A percentile compares a stretch with the other conserved stretches of the same genome.
These are phyloP conservation scores for Pachysandra terminalis DNA, from an alignment of 164 flowering plant genomes.

Conservation along the genomic window DNA sequence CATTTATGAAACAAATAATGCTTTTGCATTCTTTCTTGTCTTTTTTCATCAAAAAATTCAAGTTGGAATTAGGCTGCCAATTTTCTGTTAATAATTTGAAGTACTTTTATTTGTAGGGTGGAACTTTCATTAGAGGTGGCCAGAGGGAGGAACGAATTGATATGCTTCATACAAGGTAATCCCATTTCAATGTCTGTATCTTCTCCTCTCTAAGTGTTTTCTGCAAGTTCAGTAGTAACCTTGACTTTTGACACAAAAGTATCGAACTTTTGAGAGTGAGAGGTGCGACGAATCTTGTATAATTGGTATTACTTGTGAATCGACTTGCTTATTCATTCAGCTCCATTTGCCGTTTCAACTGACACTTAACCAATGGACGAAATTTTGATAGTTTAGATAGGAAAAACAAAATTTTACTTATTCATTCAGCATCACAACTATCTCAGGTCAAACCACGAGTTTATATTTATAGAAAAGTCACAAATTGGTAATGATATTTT, in stretches of 20 bases:
- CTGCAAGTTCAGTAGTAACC: neutral
- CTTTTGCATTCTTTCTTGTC: neutral
- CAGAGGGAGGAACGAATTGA: constrained; percentile 78
- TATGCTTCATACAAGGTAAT: constrained; percentile 52
- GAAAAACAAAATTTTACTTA: no score
- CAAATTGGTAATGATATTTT: neutral
- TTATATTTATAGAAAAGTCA: no score
- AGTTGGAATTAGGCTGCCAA: neutral
- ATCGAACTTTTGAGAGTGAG: no score
- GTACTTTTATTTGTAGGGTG: constrained; percentile 39
- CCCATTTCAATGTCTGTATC: neutral
- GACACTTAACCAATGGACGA: no score
- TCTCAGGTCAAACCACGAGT: no score
- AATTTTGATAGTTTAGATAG: no score
- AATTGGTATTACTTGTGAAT: no score
- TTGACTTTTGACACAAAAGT: neutral
- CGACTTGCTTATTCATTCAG: no score
- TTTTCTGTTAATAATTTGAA: neutral
- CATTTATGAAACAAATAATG: neutral
- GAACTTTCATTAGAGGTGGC: constrained; percentile 69
- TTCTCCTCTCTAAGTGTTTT: neutral
- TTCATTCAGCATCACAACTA: no score
- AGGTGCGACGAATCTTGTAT: no score
- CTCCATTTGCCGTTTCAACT: no score
- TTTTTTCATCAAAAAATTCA: neutral